Percentiles rank a stretch among this genome's conserved stretches.
These are phyloP conservation scores for Dittrichia graveolens DNA, from an alignment of 129 eudicot genomes.

Conservation along the genomic window DNA sequence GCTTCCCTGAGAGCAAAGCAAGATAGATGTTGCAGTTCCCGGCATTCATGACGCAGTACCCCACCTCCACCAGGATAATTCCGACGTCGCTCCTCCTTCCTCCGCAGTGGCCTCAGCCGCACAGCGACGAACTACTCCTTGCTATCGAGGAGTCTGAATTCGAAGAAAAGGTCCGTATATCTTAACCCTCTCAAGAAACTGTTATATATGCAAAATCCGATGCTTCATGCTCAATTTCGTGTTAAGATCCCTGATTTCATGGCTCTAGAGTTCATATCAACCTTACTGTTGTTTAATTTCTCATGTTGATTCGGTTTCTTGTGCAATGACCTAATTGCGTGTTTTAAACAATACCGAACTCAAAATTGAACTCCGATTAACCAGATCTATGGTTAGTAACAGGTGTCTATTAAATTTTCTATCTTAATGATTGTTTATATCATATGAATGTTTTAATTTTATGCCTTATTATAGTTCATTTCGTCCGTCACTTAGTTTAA, in stretches of 20 bases:
- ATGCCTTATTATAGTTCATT: background rate
- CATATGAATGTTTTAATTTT: too few species aligned
- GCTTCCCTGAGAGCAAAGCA: too few species aligned
- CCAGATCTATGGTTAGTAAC: slow-evolving; percentile 10
- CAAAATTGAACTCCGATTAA: background rate
- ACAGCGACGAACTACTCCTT: slow-evolving; percentile 72
- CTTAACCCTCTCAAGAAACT: background rate
- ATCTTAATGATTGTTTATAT: too few species aligned
- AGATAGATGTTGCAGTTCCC: slow-evolving; percentile 65
- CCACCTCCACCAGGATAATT: slow-evolving; percentile 63
- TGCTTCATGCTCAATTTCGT: background rate
- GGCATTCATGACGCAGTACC: slow-evolving; percentile 73
- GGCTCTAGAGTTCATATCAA: background rate
- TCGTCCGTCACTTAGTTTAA: background rate
- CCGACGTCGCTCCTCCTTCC: slow-evolving; percentile 69
- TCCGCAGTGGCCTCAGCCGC: slow-evolving; percentile 76
- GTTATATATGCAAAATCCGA: background rate
- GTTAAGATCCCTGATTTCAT: background rate
- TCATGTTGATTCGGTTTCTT: slow-evolving; percentile 5
- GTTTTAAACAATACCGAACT: background rate
- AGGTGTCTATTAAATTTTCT: background rate
- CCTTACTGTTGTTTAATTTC: background rate
- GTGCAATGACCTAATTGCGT: slow-evolving; percentile 9
- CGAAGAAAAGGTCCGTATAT: slow-evolving; percentile 63
- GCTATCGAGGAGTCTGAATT: slow-evolving; percentile 76